A percentile compares a stretch with the other conserved stretches of the same genome.
Evolutionary conservation across 208 protist genomes (phyloP).

Genomic region (Endotrypanum monterogeii): DNA sequence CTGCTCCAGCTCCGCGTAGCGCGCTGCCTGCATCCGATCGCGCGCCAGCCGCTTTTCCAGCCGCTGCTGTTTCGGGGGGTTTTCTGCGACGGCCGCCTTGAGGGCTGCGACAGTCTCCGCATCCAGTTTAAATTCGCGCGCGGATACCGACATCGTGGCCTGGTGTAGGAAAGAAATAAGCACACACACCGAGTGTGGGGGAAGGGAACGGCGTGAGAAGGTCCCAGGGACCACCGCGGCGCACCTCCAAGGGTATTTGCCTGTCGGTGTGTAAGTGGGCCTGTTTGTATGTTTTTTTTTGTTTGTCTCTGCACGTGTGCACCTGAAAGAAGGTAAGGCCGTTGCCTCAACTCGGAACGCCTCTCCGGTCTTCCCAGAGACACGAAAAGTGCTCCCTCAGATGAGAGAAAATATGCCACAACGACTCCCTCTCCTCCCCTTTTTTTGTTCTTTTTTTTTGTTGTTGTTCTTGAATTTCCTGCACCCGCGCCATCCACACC

Average conservation of each 20-base stretch:
- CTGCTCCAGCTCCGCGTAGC: constrained; percentile 11
- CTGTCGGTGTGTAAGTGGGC: too few relatives aligned
- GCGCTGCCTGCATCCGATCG: constrained; percentile 9
- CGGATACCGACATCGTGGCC: neutral
- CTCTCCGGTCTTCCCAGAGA: neutral
- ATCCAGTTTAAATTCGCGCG: constrained; percentile 13
- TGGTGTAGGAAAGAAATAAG: neutral
- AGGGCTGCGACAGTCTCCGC: constrained; percentile 23
- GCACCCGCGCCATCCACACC: too few relatives aligned
- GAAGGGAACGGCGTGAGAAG: too few relatives aligned
- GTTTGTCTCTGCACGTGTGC: too few relatives aligned
- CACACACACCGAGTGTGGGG: neutral
- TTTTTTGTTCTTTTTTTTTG: neutral
- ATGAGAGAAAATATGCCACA: neutral
- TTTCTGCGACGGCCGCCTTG: constrained; percentile 6
- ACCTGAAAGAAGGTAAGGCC: neutral
- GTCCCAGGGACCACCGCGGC: neutral
- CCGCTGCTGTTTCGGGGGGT: constrained; percentile 13
- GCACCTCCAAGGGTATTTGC: too few relatives aligned
- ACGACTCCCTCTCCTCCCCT: neutral
- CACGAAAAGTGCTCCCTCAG: neutral
- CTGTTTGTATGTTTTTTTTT: neutral
- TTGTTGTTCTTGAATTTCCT: too few relatives aligned
- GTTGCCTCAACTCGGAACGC: neutral
- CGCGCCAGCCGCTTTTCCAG: constrained; percentile 17